Base-by-base conservation (phyloP, 495 filamentous ascomycete species). In the Daldinia caldariorum region DNA sequence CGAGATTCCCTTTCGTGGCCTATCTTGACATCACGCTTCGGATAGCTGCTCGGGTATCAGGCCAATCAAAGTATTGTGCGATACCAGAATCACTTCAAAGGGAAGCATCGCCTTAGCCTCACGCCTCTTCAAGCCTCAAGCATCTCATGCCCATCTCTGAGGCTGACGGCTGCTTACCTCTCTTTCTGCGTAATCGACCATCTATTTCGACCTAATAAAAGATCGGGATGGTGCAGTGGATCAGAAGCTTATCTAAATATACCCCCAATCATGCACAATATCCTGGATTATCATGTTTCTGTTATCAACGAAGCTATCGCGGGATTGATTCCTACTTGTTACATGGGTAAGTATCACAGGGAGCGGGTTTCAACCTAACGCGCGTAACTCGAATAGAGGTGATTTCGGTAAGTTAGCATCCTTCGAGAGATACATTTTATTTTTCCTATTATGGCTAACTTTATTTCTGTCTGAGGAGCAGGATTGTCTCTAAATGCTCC, bases 51-150 rank as follows among this genome's bases (percentile, higher is more conserved):
- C 38, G 38, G 56, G 14, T 43, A 16, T 59, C 9, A 59, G 9
- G 38, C 22, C 18, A 29, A 29, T 18, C 20, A 26, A 84, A 51
- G 12, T 29, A 31, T 26, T 18, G 18, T 31, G 3, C 7, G 32
- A 34, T 34, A 7, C n/a, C n/a, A 26, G 26, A 26, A 35, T 22
- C 32, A 53, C 16, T 8, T 53, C 6, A 3, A 26, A 26, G 26
- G 14, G 29, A 26, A 26, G 26, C 3, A 26, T 53, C 22, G 6
- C 22, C 8, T 2, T 4, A 47, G 43, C 8, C 43, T 47, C 43
- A 47, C 18, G 43, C 43, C 18, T 13, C 43, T 9, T 47, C 9
- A 22, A 9, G 43, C 43, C 43, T 22, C 39, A 43, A 22, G 43
- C 16, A 47, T 9, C 43, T 47, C 12, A 22, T 22, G 43, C 4